A percentile compares a stretch with the other conserved stretches of the same genome.
Evolutionary conservation across 2,329 filamentous ascomycete genomes (phyloP).

Genomic region (Biscogniauxia marginata): DNA sequence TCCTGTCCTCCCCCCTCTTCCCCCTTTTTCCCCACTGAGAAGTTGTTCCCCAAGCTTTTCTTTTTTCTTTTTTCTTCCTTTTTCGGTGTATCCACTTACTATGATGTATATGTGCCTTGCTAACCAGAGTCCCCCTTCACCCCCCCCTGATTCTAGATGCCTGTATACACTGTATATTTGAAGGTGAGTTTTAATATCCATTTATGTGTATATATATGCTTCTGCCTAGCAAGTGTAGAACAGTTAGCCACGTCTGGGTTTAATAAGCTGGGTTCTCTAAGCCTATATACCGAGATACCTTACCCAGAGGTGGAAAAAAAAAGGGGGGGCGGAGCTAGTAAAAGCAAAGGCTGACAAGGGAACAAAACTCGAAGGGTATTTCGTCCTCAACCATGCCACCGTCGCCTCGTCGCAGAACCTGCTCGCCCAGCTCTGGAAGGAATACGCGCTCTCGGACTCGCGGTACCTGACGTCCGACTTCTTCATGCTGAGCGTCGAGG

Average conservation of each 20-base stretch:
- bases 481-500: slow-evolving; percentile 86
- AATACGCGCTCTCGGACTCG: slow-evolving; percentile 85
- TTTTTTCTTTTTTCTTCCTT: background rate
- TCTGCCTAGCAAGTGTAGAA: too few species aligned
- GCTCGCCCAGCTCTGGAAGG: slow-evolving; percentile 88
- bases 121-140: too few species aligned
- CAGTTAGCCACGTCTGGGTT: too few species aligned
- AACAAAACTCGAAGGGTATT: slow-evolving; percentile 58
- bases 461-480: slow-evolving; percentile 79
- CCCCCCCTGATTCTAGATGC: too few species aligned
- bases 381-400: slow-evolving; percentile 64
- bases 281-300: too few species aligned
- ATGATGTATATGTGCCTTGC: too few species aligned
- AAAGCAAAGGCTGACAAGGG: background rate
- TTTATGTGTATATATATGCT: background rate
- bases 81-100: background rate
- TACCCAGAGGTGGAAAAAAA: too few species aligned
- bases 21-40: slow-evolving; percentile 9
- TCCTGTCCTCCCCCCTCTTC: background rate
- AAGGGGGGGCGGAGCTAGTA: background rate
- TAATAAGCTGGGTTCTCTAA: background rate
- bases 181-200: slow-evolving; percentile 50
- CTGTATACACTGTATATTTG: slow-evolving; percentile 76
- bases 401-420: slow-evolving; percentile 69
- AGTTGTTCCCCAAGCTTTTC: background rate